Evolutionary conservation across 345 rosid genomes (phyloP).

Genomic region (Aquilaria yunnanensis): DNA sequence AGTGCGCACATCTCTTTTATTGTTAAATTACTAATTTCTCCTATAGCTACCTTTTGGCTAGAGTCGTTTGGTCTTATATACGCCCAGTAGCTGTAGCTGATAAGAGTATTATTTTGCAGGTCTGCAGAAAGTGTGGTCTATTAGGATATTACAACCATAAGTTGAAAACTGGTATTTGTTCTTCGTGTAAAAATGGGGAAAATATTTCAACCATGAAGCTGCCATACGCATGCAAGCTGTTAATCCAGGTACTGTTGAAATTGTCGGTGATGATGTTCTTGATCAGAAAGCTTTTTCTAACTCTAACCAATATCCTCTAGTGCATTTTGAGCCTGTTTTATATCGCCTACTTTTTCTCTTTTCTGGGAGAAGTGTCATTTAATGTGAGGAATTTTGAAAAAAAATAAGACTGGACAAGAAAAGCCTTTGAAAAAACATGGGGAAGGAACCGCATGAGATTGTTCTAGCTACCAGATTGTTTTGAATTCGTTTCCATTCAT

Average conservation of each 20-base stretch:
- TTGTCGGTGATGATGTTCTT: background rate
- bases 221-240: constrained; percentile 95
- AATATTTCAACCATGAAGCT: constrained; percentile 76
- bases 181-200: constrained; percentile 76
- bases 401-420: background rate
- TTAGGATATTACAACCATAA: constrained; percentile 83
- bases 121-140: constrained; percentile 81
- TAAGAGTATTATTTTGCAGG: constrained; percentile 30
- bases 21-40: too few species aligned
- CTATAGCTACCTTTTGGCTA: too few species aligned
- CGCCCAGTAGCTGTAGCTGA: too few species aligned
- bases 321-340: too few species aligned
- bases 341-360: too few species aligned
- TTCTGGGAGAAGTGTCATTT: too few species aligned
- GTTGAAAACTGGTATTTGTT: constrained; percentile 66
- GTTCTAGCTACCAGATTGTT: background rate
- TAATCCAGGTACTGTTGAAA: constrained; percentile 52
- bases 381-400: too few species aligned
- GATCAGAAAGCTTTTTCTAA: background rate
- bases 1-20: too few species aligned
- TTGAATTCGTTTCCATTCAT: background rate
- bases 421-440: too few species aligned
- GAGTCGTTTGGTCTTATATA: too few species aligned
- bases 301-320: too few species aligned
- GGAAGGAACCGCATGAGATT: background rate